These are phyloP conservation scores for Coemansia sp. DNA, from an alignment of 192 early-diverging fungal species.

Conservation along the genomic window DNA sequence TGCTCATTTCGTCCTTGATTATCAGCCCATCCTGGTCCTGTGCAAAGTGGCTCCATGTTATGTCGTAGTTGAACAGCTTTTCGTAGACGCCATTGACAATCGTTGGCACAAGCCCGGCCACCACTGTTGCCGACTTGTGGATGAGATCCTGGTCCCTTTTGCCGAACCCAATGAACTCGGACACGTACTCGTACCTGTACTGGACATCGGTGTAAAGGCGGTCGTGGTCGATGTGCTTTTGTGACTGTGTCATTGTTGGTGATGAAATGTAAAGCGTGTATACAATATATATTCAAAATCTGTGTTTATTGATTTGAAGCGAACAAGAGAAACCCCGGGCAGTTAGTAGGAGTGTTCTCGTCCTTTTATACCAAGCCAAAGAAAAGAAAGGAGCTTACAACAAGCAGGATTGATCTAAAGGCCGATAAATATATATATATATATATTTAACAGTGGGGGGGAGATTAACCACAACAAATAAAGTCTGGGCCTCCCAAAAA, in stretches of 20 bases:
- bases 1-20: conserved; percentile 21
- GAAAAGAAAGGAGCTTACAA: too few relatives aligned
- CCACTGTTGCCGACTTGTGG: conserved; percentile 60
- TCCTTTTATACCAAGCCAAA: too few relatives aligned
- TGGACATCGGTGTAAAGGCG: conserved; percentile 68
- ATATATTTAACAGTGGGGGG: too few relatives aligned
- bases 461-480: too few relatives aligned
- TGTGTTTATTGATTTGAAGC: too few relatives aligned
- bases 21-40: conserved; percentile 66
- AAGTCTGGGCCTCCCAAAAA: too few relatives aligned
- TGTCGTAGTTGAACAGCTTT: conserved; percentile 68
- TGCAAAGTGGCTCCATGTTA: conserved; percentile 71
- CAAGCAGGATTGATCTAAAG: too few relatives aligned
- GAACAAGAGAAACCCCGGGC: too few relatives aligned
- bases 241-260: not conserved
- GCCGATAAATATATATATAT: too few relatives aligned
- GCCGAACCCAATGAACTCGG: conserved; percentile 71
- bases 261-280: not conserved
- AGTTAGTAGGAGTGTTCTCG: too few relatives aligned
- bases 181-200: conserved; percentile 80
- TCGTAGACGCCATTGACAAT: conserved; percentile 78
- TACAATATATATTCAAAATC: not conserved
- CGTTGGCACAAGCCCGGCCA: conserved; percentile 67
- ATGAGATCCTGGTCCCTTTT: conserved; percentile 67
- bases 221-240: conserved; percentile 62